Evolutionary conservation across 2,329 filamentous ascomycete species (phyloP).

Genomic region (Scedosporium apiospermum): DNA sequence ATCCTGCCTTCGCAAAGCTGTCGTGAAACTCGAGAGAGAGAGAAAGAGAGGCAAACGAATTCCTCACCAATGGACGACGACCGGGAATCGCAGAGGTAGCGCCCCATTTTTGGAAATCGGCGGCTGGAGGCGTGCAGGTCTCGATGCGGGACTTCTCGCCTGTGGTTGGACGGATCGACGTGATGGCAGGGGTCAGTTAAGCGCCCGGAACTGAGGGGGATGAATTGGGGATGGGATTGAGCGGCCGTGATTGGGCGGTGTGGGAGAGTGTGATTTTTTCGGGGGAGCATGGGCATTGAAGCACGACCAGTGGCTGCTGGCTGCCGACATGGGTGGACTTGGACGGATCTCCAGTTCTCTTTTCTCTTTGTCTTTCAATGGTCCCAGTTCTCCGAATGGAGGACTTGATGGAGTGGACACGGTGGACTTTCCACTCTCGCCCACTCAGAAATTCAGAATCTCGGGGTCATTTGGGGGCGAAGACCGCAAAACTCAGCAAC

Average conservation of each 20-base stretch:
- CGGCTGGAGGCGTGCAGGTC: conserved; percentile 3
- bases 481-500: no score
- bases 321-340: neutral
- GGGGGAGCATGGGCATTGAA: neutral
- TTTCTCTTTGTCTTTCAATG: no score
- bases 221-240: neutral
- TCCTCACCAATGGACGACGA: neutral
- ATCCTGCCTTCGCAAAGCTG: neutral
- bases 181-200: conserved; percentile 6
- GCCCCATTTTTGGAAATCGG: conserved; percentile 1
- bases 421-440: no score
- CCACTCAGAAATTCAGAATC: no score
- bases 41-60: neutral
- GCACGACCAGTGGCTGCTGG: neutral
- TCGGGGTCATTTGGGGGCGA: no score
- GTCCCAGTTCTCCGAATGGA: no score
- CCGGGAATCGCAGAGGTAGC: neutral
- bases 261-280: neutral
- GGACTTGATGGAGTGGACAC: no score
- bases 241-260: conserved; percentile 1
- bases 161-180: conserved; percentile 6
- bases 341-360: neutral
- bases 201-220: conserved; percentile 5
- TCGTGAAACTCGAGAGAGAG: neutral
- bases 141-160: neutral